Conservation (phyloP, 352 stramenopile species). For the Phytophthora kernoviae region DNA sequence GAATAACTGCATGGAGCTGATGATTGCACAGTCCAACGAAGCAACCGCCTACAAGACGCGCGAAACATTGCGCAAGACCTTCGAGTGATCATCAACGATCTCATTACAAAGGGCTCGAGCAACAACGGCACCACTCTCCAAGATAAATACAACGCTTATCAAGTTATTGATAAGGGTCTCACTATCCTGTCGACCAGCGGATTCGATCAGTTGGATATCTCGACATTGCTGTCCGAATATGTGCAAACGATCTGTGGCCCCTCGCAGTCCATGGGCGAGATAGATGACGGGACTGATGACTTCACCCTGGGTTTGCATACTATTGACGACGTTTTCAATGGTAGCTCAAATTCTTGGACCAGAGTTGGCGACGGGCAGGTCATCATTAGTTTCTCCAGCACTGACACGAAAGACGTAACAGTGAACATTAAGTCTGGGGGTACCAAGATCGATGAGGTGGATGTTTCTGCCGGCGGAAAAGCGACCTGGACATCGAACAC, state of each 20-base stretch:
- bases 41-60: conserved; percentile 25
- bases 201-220: conserved; percentile 43
- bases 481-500: background rate
- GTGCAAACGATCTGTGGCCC: conserved; percentile 50
- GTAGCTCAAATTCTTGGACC: conserved; percentile 27
- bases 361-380: conserved; percentile 3
- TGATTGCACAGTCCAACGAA: conserved; percentile 4
- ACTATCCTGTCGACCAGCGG: conserved; percentile 25
- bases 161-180: conserved; percentile 35
- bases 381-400: conserved; percentile 18
- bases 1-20: conserved; percentile 31
- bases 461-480: background rate
- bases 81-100: conserved; percentile 41
- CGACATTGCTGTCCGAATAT: conserved; percentile 36
- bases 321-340: conserved; percentile 33
- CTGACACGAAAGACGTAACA: conserved; percentile 14
- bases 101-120: conserved; percentile 28
- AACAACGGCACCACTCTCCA: conserved; percentile 26
- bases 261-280: conserved; percentile 37
- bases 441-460: conserved; percentile 1
- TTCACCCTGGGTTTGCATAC: conserved; percentile 31
- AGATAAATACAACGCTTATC: conserved; percentile 28
- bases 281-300: conserved; percentile 34
- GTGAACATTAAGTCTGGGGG: conserved; percentile 3
- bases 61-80: conserved; percentile 40